Evolutionary conservation across 495 filamentous ascomycete species (phyloP), one percentile per base, ranked within the genome.

Genomic region (Friedmanniomyces simplex): DNA sequence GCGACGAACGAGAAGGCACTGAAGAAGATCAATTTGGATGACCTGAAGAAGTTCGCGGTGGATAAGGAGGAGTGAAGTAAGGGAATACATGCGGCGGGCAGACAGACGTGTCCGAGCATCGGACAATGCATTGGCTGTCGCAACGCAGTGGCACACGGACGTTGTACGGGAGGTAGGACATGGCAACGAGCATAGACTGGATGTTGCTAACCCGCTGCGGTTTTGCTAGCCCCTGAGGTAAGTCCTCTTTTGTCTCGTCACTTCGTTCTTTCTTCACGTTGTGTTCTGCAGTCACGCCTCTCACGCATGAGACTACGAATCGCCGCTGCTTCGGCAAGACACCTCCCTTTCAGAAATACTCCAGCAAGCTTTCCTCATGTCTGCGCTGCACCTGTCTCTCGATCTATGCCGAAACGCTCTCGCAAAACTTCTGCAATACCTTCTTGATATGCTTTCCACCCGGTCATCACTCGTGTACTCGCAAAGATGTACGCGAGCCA

Each of bases 1-100:
- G 75, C 76, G 21, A 78, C 76, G n/a, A 69, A 76, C 54, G 68
- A 73, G 61, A 73, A 69, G 47, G 77, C 73, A n/a, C 60, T 79
- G 36, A 63, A 69, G 10, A 72, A 71, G 50, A 71, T 75, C 10
- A 64, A 68, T 20, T 28, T 76, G 55, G 68, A 74, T 43, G 69
- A 76, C 21, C 60, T 82, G 54, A 68, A 71, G 54, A 71, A 68
- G 54, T 79, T 74, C 69, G 70, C 72, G 1, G 68, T 68, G 13
- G 66, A 68, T 58, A 57, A 69, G 58, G 63, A 71, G 58, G 30
- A 43, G 37, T 51, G 43, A 49, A 20, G 28, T 10, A 32, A 32
- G 3, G 28, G 10, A 32, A 32, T 3, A 32, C 28, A 32, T 32
- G 28, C 3, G 28, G 28, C 4, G 28, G 28, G 28, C 28, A 32